Conservation (phyloP, 495 filamentous ascomycete species). For the Penicillium coprophilum region DNA sequence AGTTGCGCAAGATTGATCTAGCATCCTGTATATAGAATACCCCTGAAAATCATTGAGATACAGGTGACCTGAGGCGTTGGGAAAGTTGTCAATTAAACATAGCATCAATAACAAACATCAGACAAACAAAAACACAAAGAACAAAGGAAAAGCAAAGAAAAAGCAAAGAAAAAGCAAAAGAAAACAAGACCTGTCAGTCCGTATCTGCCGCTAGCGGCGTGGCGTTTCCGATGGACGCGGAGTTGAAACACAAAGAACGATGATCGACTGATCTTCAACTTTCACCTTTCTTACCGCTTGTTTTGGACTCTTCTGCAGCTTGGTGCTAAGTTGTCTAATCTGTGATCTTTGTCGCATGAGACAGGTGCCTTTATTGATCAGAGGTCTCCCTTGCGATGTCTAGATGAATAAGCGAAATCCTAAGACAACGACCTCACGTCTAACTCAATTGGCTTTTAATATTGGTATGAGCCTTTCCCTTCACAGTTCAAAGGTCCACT, state of each 20-base stretch:
- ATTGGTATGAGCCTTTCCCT: constrained; percentile 10
- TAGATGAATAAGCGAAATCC: constrained; percentile 13
- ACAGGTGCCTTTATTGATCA: constrained; percentile 1
- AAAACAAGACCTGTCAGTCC: neutral
- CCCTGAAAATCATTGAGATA: constrained; percentile 11
- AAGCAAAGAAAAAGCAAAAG: neutral
- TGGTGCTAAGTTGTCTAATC: neutral
- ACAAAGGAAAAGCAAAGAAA: neutral
- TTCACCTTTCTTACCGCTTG: constrained; percentile 5
- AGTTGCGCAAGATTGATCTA: constrained; percentile 4
- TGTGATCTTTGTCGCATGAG: constrained; percentile 9
- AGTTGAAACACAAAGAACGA: constrained; percentile 6
- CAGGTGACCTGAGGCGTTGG: constrained; percentile 2
- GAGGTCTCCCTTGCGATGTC: constrained; percentile 9
- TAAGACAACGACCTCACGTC: constrained; percentile 1
- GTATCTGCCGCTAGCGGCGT: neutral
- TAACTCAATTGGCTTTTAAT: constrained; percentile 3
- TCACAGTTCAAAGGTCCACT: neutral
- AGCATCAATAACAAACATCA: neutral
- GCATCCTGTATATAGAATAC: constrained; percentile 13
- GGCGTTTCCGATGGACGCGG: neutral
- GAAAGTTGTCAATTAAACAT: neutral
- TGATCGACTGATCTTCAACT: constrained; percentile 2
- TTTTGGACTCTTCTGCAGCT: constrained; percentile 6
- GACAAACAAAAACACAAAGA: neutral